Conservation (phyloP, 352 stramenopile genomes). For the Thalassiosira gravida region DNA sequence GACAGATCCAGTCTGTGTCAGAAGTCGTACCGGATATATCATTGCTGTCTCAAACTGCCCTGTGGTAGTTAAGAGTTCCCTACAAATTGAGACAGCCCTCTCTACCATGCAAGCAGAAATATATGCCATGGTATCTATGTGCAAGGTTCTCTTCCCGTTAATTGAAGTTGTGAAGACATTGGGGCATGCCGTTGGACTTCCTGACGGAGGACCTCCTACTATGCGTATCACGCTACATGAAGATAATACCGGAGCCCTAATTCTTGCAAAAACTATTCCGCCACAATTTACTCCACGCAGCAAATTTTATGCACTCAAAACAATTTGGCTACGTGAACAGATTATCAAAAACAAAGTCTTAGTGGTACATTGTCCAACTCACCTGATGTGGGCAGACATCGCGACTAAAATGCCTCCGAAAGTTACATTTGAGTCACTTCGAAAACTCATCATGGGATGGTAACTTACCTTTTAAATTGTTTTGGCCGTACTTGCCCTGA, state of each 20-base stretch:
- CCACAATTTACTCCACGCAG: constrained; percentile 49
- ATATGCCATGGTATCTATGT: constrained; percentile 23
- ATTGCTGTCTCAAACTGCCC: constrained; percentile 34
- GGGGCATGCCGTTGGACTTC: not conserved
- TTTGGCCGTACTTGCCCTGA: not conserved
- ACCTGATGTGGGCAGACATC: not conserved
- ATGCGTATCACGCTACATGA: not conserved
- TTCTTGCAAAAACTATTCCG: constrained; percentile 20
- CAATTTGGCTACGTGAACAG: constrained; percentile 46
- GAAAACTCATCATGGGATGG: not conserved
- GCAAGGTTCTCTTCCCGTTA: constrained; percentile 26
- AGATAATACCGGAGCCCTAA: constrained; percentile 9
- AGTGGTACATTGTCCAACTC: too few relatives aligned
- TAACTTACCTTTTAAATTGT: not conserved
- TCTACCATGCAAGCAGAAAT: constrained; percentile 49
- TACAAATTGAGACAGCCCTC: constrained; percentile 17
- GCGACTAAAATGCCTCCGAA: not conserved
- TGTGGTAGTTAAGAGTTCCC: not conserved
- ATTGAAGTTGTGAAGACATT: constrained; percentile 12
- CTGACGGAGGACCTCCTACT: not conserved
- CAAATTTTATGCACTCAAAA: constrained; percentile 56
- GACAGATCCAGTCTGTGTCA: constrained; percentile 41
- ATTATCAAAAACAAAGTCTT: not conserved
- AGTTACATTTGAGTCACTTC: not conserved
- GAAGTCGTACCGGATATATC: constrained; percentile 51